Evolutionary conservation across 306 rosid species (phyloP).

Genomic region (Rosa persica): DNA sequence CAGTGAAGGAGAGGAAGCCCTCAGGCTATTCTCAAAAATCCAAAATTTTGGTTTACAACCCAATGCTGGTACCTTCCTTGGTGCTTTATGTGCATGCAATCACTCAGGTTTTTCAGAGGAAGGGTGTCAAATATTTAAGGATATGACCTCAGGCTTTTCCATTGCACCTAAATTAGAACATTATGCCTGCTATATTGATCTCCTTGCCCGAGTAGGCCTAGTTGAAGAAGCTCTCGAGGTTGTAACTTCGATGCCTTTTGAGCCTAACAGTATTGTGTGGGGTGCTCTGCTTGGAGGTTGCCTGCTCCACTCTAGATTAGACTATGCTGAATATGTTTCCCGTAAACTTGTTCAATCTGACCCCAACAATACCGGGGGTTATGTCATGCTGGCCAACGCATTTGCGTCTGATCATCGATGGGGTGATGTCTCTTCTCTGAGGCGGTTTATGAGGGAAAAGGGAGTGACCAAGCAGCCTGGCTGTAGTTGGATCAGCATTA

Average conservation of each 20-base stretch:
- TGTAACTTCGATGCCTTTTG: conserved; percentile 50
- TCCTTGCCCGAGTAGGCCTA: conserved; percentile 54
- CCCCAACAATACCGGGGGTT: conserved; percentile 49
- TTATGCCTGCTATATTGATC: conserved; percentile 63
- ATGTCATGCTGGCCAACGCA: conserved; percentile 62
- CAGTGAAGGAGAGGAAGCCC: conserved; percentile 55
- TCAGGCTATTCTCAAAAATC: conserved; percentile 48
- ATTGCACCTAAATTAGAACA: conserved; percentile 48
- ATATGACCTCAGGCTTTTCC: conserved; percentile 27
- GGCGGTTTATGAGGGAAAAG: conserved; percentile 57
- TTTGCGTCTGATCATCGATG: conserved; percentile 51
- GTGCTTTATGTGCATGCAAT: conserved; percentile 55
- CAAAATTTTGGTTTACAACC: conserved; percentile 47
- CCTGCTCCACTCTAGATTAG: conserved; percentile 55
- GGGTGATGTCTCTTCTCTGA: conserved; percentile 45
- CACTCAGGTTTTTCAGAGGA: conserved; percentile 54
- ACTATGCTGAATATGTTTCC: conserved; percentile 53
- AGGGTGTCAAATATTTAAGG: conserved; percentile 48
- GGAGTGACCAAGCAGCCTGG: conserved; percentile 59
- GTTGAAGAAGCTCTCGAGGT: conserved; percentile 56
- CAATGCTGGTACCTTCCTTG: conserved; percentile 52
- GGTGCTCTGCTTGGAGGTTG: conserved; percentile 65
- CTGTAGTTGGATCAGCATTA: conserved; percentile 58
- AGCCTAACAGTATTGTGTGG: conserved; percentile 62
- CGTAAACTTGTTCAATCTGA: conserved; percentile 52